Conservation (phyloP, 306 rosid genomes). For the Vigna trinervia region DNA sequence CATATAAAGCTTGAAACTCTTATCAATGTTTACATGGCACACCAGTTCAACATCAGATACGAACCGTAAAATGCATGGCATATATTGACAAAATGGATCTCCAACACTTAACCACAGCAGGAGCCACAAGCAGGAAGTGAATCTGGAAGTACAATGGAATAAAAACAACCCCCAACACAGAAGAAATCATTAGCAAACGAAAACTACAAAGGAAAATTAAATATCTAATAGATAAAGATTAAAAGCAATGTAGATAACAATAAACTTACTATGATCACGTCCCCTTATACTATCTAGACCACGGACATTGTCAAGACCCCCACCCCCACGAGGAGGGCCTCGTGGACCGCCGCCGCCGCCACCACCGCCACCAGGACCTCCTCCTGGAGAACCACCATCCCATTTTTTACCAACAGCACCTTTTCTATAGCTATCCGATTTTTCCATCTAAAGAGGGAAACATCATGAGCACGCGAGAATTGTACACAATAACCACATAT, state of each 20-base stretch:
- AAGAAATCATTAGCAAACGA: constrained; percentile 15
- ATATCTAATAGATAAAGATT: not conserved
- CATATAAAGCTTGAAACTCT: not conserved
- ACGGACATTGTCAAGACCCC: constrained; percentile 91
- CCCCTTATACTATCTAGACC: constrained; percentile 73
- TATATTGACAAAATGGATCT: constrained; percentile 1
- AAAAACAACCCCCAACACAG: not conserved
- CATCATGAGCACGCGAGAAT: constrained; percentile 16
- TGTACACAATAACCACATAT: not conserved
- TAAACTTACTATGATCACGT: constrained; percentile 82
- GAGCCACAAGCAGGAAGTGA: constrained; percentile 96
- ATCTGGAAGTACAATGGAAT: constrained; percentile 58
- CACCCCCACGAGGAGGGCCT: constrained; percentile 88
- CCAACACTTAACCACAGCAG: constrained; percentile 78
- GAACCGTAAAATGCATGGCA: not conserved
- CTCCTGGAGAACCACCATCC: constrained; percentile 92
- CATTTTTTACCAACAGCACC: constrained; percentile 83
- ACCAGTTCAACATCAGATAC: constrained; percentile 34
- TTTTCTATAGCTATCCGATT: constrained; percentile 88
- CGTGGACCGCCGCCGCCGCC: constrained; percentile 89
- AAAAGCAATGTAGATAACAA: not conserved
- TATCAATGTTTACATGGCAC: constrained; percentile 9
- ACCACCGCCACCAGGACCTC: constrained; percentile 58
- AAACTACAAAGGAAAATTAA: constrained; percentile 1
- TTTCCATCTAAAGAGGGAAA: constrained; percentile 69